phyloP scores from a whole-genome alignment of 2,329 filamentous ascomycete genomes.

The Colletotrichum camelliae region DNA sequence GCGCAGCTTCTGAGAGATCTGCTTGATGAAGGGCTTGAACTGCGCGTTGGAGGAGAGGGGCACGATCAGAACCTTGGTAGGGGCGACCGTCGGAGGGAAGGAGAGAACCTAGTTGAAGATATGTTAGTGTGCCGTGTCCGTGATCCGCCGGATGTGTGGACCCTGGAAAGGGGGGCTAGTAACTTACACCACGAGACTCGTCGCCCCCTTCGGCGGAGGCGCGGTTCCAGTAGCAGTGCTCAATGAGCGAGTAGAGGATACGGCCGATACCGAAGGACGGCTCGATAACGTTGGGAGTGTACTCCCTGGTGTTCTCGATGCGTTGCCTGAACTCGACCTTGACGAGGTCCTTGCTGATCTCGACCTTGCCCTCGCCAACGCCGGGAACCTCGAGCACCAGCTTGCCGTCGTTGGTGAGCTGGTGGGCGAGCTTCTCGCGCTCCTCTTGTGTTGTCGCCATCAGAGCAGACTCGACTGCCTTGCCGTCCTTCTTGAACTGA shows the following conservation, averaged over 20 bases:
- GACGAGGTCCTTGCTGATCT: conserved; percentile 80
- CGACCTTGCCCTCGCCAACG: conserved; percentile 73
- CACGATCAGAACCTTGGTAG: conserved; percentile 92
- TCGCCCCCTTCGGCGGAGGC: conserved; percentile 66
- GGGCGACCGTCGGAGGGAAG: conserved; percentile 73
- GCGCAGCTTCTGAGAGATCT: conserved; percentile 78
- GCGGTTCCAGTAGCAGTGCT: conserved; percentile 95
- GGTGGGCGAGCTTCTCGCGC: conserved; percentile 78
- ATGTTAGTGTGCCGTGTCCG: conserved; percentile 47
- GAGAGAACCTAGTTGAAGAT: conserved; percentile 49
- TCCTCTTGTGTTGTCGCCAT: conserved; percentile 79
- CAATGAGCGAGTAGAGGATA: conserved; percentile 90
- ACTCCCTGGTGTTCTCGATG: conserved; percentile 85
- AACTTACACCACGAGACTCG: conserved; percentile 84
- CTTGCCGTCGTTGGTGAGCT: conserved; percentile 75
- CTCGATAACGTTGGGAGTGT: conserved; percentile 95
- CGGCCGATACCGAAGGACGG: conserved; percentile 97
- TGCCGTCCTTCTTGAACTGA: conserved; percentile 93
- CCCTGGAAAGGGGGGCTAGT: not conserved
- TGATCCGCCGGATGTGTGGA: not conserved
- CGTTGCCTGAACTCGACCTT: conserved; percentile 84
- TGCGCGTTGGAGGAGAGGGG: conserved; percentile 82
- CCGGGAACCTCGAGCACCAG: conserved; percentile 77
- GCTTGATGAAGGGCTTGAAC: conserved; percentile 79
- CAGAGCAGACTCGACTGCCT: conserved; percentile 81